Base-by-base conservation (phyloP, 2,329 filamentous ascomycete genomes). In the Verticillium nubilum region DNA sequence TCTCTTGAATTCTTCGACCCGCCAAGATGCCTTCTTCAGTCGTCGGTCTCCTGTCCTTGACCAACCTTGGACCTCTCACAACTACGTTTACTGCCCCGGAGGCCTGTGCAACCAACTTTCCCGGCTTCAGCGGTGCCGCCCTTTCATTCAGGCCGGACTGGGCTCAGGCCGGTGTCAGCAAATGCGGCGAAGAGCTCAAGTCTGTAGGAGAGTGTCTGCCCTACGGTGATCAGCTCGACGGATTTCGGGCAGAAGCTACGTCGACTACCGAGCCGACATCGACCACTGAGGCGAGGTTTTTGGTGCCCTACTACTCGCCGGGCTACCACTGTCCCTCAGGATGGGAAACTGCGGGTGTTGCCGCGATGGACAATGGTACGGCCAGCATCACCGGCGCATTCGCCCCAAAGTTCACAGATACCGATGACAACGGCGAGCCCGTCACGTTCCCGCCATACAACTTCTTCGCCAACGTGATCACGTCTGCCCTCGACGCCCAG, bases 1-100 rank as follows among this genome's bases (percentile, higher is more conserved):
- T 23, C 19, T 4, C 33, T n/a, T 19, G 33, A 17, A 17, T 37
- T 15, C 33, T 17, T 5, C 15, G 6, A 47, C n/a, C 42, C 42
- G 10, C 26, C 58, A 35, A 5, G 17, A 62, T 62, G 60, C 58
- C 60, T 47, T 27, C 37, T 3, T 53, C 58, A 6, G 17, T n/a
- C n/a, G 5, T 54, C 3, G 55, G 53, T 0, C 37, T 58, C 6
- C 17, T 52, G 12, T 26, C 23, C 7, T n/a, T 62, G n/a, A 28
- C 47, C 47, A 62, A 64, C 42, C 28, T 61, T 50, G 64, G 64
- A 26, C 63, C 63, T n/a, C 37, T 64, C 47, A 65, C 63, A 2
- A 65, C 64, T 26, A 61, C 61, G 13, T 65, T 59, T 31, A 65
- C 64, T 7, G 54, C 63, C 4, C 59, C 61, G 1, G 23, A 59